Conservation (phyloP, 1,284 basidiomycete genomes). For the Ustilago shanxiensis region DNA sequence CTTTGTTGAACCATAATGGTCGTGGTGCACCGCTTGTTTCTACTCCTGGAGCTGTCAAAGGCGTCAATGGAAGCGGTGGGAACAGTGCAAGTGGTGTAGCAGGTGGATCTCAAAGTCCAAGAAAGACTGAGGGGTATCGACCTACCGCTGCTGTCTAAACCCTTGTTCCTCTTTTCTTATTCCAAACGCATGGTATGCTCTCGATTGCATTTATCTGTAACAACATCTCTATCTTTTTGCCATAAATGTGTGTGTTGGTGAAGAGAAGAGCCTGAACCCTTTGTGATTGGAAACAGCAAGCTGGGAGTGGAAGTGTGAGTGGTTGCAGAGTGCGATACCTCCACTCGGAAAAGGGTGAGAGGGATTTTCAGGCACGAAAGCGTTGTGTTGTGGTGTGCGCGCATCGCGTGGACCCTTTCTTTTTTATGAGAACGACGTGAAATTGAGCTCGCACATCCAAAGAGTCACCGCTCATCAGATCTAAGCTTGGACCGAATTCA, state of each 20-base stretch:
- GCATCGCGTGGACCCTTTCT: background rate
- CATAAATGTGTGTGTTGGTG: no score
- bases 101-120: conserved; percentile 26
- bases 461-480: background rate
- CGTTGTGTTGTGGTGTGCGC: background rate
- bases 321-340: no score
- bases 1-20: conserved; percentile 43
- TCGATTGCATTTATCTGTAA: conserved; percentile 5
- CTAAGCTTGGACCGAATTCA: no score
- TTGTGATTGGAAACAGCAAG: no score
- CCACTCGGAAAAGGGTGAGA: no score
- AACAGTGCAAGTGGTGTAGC: conserved; percentile 1
- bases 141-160: conserved; percentile 42
- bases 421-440: background rate
- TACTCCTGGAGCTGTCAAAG: conserved; percentile 5
- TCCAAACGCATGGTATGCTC: no score
- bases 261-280: no score
- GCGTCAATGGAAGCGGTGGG: conserved; percentile 3
- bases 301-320: no score
- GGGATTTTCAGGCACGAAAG: conserved; percentile 4
- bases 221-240: no score
- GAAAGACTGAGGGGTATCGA: conserved; percentile 40
- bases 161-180: background rate
- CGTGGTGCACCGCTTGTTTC: conserved; percentile 42
- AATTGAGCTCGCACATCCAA: conserved; percentile 11